Percentiles rank a stretch among this genome's conserved stretches.
Conservation (phyloP, 2,329 filamentous ascomycete species). For the Elsinoe necatrix region DNA sequence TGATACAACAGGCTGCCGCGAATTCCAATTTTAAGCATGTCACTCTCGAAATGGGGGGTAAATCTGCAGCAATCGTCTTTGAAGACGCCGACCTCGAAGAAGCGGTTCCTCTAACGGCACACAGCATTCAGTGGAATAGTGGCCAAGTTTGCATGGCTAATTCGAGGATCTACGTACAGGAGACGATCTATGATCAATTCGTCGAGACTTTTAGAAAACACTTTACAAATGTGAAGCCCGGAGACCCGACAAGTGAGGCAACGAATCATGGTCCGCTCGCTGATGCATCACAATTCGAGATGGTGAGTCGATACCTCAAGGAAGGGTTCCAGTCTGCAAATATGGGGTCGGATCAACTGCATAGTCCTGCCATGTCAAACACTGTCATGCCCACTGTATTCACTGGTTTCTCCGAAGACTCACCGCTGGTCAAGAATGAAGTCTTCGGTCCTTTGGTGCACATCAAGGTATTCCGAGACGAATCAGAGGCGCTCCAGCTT, state of each 20-base stretch:
- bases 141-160: conserved; percentile 21
- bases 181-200: conserved; percentile 20
- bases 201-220: conserved; percentile 17
- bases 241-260: neutral
- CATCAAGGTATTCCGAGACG: conserved; percentile 30
- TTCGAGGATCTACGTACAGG: conserved; percentile 26
- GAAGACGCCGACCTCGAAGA: conserved; percentile 13
- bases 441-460: conserved; percentile 33
- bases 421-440: conserved; percentile 30
- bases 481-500: conserved; percentile 28
- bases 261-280: neutral
- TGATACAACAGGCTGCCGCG: conserved; percentile 21
- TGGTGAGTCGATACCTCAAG: neutral
- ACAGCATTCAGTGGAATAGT: neutral
- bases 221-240: neutral
- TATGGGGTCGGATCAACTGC: neutral
- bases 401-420: conserved; percentile 34
- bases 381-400: conserved; percentile 40
- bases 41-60: conserved; percentile 51
- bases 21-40: conserved; percentile 48
- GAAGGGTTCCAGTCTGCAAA: neutral
- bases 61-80: conserved; percentile 36
- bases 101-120: neutral
- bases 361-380: neutral
- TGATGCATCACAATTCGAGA: neutral